Base-by-base conservation (phyloP, 148 eudicot species). In the Vaccinium vitisidaea region DNA sequence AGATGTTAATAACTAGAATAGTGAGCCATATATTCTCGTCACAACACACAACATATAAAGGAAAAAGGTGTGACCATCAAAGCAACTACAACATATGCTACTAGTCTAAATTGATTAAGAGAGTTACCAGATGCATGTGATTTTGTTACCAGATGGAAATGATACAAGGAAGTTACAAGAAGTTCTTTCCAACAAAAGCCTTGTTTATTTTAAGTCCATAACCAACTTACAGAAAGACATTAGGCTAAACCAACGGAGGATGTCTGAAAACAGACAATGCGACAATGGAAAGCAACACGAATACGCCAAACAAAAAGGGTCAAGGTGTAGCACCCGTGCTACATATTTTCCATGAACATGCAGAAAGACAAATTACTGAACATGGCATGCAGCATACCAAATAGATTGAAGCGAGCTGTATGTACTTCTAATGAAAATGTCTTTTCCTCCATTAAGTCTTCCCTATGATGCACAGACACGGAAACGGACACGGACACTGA, bases 341-440 rank as follows among this genome's bases (percentile, higher is more conserved):
- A 4, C 46, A 43, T 0, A 43, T 43, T 43, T 43, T 43, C 21
- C 77, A 73, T 39, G n/a, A 75, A 75, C 18, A 39, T 43, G 25
- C 15, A 43, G n/a, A 43, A 75, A 36, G 78, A 43, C 50, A 75
- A 75, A 71, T 71, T 18, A 75, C 21, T 77, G 80, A 16, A 77
- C 2, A 75, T 48, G 80, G 32, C 80, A 30, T 19, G 58, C n/a
- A 8, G 69, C 69, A 61, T 21, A 61, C 27, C 27, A 61, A 61
- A 61, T 61, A 61, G 25, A 61, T 61, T 25, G n/a, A 23, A n/a
- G 78, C 52, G 6, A 75, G 25, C 59, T 25, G 21, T 10, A 52
- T 25, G 52, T 27, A 52, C 43, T 77, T 23, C 80, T 10, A 77
- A 77, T 25, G 23, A 77, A 18, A 77, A 75, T 73, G 9, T 16